Evolutionary conservation across 371 early-diverging fungal species (phyloP).

Genomic region (Mortierella polycephala): DNA sequence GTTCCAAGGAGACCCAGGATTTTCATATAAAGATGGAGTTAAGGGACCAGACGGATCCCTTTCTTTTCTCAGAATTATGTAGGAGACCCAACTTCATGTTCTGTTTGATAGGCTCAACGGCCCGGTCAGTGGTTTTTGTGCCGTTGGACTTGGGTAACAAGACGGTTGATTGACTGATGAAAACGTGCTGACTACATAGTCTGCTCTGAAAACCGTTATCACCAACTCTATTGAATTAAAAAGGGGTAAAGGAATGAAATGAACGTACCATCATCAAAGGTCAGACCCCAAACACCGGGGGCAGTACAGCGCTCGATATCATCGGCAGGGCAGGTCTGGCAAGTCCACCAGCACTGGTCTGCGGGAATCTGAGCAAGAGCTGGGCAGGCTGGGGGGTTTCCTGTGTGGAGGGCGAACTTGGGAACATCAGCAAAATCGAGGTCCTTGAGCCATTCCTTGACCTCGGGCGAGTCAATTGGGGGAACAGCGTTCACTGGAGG

Average conservation of each 20-base stretch:
- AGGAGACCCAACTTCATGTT: no score
- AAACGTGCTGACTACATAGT: no score
- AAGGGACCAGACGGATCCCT: no score
- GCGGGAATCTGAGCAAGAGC: slow-evolving; percentile 4
- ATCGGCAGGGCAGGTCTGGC: slow-evolving; percentile 20
- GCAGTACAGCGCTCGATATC: slow-evolving; percentile 25
- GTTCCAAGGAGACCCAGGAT: no score
- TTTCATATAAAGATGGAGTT: no score
- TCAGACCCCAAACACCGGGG: slow-evolving; percentile 37
- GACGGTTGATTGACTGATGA: no score
- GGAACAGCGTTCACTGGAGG: slow-evolving; percentile 31
- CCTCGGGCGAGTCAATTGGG: slow-evolving; percentile 20
- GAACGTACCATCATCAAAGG: slow-evolving; percentile 41
- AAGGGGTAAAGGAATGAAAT: not conserved
- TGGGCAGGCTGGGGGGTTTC: slow-evolving; percentile 29
- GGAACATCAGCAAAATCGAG: slow-evolving; percentile 26
- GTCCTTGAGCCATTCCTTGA: slow-evolving; percentile 26
- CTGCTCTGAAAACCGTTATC: no score
- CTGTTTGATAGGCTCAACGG: no score
- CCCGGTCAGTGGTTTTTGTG: no score
- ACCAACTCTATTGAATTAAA: no score
- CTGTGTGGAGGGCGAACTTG: slow-evolving; percentile 5
- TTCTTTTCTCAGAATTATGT: no score
- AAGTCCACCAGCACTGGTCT: slow-evolving; percentile 35
- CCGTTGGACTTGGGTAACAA: no score